Evolutionary conservation across 1,139 yeast genomes (phyloP).

Genomic region (Taiozyma sp.): DNA sequence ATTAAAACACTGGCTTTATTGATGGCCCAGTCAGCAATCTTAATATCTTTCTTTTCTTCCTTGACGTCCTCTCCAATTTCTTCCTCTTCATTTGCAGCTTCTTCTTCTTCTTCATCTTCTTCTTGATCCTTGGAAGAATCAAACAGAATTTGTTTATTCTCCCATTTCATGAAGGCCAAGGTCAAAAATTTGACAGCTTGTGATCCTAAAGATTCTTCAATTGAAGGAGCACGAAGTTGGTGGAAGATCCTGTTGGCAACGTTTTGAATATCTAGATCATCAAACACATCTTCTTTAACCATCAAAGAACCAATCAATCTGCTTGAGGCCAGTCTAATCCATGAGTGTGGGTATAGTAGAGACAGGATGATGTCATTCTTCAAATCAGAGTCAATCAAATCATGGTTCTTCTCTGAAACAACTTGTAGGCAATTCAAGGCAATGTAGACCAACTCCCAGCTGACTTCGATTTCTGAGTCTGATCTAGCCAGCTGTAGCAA

Average conservation of each 20-base stretch:
- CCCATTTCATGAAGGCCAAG: constrained; percentile 61
- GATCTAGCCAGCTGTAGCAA: constrained; percentile 35
- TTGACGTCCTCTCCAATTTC: constrained; percentile 22
- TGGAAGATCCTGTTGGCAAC: constrained; percentile 67
- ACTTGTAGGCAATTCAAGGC: constrained; percentile 51
- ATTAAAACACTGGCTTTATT: constrained; percentile 56
- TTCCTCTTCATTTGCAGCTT: constrained; percentile 16
- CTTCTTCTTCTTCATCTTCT: constrained; percentile 23
- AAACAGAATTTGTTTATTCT: constrained; percentile 37
- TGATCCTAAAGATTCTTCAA: constrained; percentile 59
- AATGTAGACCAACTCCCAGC: constrained; percentile 79
- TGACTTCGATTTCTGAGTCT: constrained; percentile 34
- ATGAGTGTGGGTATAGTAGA: constrained; percentile 81
- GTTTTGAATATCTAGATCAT: constrained; percentile 46
- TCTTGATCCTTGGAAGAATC: constrained; percentile 21
- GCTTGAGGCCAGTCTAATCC: constrained; percentile 79
- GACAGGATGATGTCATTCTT: constrained; percentile 44
- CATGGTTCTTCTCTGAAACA: constrained; percentile 21
- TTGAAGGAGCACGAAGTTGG: constrained; percentile 76
- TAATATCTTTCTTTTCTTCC: constrained; percentile 23
- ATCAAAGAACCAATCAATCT: constrained; percentile 54
- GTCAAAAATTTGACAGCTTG: constrained; percentile 69
- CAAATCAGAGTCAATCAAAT: constrained; percentile 30
- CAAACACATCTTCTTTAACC: constrained; percentile 30
- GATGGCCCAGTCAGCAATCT: constrained; percentile 54